Base-by-base conservation (phyloP, 495 filamentous ascomycete species). In the Aspergillus coremiiformis region DNA sequence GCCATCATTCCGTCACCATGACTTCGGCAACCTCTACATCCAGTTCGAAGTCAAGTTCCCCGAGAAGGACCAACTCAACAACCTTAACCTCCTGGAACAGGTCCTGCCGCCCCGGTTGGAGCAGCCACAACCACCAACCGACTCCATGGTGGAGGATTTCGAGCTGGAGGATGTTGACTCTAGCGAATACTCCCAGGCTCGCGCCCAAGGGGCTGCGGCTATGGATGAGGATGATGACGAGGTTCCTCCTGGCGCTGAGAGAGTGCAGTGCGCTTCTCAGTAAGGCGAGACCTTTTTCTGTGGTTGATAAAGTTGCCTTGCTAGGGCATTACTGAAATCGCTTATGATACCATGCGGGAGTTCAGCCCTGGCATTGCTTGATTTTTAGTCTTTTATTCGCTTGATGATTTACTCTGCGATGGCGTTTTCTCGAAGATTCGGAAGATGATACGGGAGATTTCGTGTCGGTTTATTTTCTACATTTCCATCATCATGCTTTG, bases 31-130 rank as follows among this genome's bases (percentile, higher is more conserved):
- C 72, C 82, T 99, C 54, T 99, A 93, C 73, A 87, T 97, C 65
- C 89, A 94, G 68, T 99, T 99, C 76, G 83, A 87, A 55, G 90
- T 99, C 74, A 95, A 94, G 72, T 96, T 99, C 82, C 93, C 93
- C 52, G 68, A 81, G 57, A 74, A 76, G 59, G 67, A 79, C 43
- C 65, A 74, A 42, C 71, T 79, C 44, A 59, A 71, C 58, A 73
- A 77, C 64, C 61, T 77, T 9, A 78, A 84, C 15, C 72, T 79
- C 6, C 81, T 99, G 22, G 89, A 93, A 58, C 69, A 80, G 52
- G 84, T 96, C 44, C 83, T 99, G 26, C 92, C 93, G 2, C 68
- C 85, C 2, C 83, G 90, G 12, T 64, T 73, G 26, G 57, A 83
- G 20, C 72, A 83, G 59, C 68, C 68, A 23, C 69, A 79, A 23